Base-by-base conservation (phyloP, 768 basidiomycete species). In the Termitomyces titanicus region DNA sequence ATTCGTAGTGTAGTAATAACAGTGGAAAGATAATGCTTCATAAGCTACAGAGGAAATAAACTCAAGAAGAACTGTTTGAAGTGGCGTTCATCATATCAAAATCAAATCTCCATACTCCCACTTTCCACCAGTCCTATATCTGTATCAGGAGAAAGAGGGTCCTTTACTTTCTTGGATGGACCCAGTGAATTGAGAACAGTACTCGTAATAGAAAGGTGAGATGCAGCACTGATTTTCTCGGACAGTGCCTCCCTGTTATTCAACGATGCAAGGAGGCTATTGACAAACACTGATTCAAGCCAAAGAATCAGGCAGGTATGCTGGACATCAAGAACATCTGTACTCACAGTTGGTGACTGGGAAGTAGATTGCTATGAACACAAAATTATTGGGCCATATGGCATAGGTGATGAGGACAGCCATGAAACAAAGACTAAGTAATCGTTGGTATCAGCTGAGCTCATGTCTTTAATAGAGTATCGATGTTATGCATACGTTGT, bases 281-380 rank as follows among this genome's bases (percentile, higher is more conserved):
- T 64, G 15, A 64, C 35, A 37, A 53, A 63, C 27, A 63, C 63
- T 61, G n/a, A 6, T 33, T 3, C n/a, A 17, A 24, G 24, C n/a
- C n/a, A n/a, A n/a, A n/a, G n/a, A n/a, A n/a, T 39, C 12, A 38
- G 27, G 13, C 47, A 25, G 22, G 11, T 10, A 22, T 54, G 22
- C 20, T 22, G 25, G 24, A 2, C 24, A 44, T 33, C 24, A 40
- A 20, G 15, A 12, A 35, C 2, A 33, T 18, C 11, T 3, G 29
- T n/a, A n/a, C n/a, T n/a, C 44, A 64, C 63, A 38, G 49, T 62
- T 64, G 39, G 37, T 54, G 18, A 60, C 39, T 27, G 56, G 47
- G 49, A 64, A 60, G 35, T 56, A 64, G 8, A 64, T 60, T 15
- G 45, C 57, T 22, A 62, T 53, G 42, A 51, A 64, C 10, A 53